Conservation (phyloP, 2,329 filamentous ascomycete genomes). For the Penicillium sp. region DNA sequence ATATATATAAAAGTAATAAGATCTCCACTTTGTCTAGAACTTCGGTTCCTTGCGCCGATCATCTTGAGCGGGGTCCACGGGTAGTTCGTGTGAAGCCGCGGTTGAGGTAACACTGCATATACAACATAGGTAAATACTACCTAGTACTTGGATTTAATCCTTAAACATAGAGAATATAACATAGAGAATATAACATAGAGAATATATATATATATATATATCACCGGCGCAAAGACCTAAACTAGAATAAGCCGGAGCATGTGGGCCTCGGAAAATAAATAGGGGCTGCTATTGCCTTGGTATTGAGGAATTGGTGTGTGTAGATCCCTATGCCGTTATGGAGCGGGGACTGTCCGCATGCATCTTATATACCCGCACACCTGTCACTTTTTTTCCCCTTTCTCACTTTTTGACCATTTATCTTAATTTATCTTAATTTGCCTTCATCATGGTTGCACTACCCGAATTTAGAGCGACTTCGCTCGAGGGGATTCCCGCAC, state of each 20-base stretch:
- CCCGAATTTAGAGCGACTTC: conserved; percentile 59
- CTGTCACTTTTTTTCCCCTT: background rate
- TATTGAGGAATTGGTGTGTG: no score
- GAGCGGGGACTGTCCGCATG: background rate
- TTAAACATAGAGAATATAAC: no score
- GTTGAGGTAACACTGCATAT: background rate
- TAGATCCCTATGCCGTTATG: no score
- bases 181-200: no score
- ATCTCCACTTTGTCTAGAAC: background rate
- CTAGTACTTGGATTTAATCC: background rate
- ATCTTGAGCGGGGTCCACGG: background rate
- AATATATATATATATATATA: no score
- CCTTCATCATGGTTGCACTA: conserved; percentile 35
- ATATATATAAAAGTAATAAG: no score
- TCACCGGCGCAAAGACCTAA: background rate
- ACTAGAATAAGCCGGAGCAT: conserved; percentile 1
- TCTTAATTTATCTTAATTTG: background rate
- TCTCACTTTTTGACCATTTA: background rate
- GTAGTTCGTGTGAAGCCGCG: conserved; percentile 11
- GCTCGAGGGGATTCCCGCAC: conserved; percentile 63
- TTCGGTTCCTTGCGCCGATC: background rate
- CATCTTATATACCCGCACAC: background rate
- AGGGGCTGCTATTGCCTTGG: background rate
- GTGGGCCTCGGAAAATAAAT: background rate
- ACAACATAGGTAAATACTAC: no score